Evolutionary conservation across 352 stramenopile species (phyloP).

Genomic region (Achlya hypogyna): DNA sequence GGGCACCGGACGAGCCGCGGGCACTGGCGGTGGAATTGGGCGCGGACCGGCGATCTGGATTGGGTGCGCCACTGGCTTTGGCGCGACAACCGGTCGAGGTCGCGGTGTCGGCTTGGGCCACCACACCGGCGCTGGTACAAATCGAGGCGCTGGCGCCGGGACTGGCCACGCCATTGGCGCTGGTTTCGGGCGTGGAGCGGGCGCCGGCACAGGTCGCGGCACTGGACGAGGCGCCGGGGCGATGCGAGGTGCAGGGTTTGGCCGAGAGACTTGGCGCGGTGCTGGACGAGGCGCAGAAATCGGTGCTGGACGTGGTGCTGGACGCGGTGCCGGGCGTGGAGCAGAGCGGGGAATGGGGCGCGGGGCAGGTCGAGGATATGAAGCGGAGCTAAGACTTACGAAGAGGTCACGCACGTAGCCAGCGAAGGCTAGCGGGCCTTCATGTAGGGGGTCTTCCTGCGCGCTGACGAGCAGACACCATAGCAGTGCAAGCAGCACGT

Average conservation of each 20-base stretch:
- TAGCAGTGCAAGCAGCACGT: not conserved
- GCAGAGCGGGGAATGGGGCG: not conserved
- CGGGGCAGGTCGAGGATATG: slow-evolving; percentile 5
- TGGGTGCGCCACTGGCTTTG: not conserved
- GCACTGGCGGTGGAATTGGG: not conserved
- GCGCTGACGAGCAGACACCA: not conserved
- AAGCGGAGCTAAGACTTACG: not conserved
- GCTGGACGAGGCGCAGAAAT: no score
- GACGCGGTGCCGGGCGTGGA: not conserved
- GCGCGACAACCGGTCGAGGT: no score
- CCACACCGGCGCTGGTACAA: no score
- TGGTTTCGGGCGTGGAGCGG: not conserved
- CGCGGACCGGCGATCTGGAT: not conserved
- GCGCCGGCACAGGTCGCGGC: not conserved
- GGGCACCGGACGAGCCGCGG: no score
- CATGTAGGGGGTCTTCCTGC: not conserved
- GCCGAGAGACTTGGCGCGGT: not conserved
- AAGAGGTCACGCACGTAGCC: not conserved
- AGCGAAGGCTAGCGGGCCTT: not conserved
- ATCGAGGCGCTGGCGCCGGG: not conserved
- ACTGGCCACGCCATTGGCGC: not conserved
- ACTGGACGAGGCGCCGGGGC: not conserved
- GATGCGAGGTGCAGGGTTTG: not conserved
- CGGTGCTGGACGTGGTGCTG: not conserved
- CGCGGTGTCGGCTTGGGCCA: no score